These are phyloP conservation scores for Amphibolis antarctica DNA, from an alignment of 106 monocot genomes.

Conservation along the genomic window DNA sequence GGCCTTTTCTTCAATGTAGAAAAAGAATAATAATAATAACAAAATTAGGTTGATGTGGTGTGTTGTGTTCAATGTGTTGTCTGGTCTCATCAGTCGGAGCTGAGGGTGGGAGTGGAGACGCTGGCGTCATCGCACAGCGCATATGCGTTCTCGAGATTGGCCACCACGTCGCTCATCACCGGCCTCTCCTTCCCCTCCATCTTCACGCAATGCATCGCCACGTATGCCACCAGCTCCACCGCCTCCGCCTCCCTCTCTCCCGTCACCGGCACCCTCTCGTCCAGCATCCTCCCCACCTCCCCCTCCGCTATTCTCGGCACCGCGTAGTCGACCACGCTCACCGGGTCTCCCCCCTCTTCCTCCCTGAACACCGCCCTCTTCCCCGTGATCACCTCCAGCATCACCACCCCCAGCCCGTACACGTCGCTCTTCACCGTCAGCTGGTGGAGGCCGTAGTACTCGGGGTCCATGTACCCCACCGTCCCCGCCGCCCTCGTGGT, in stretches of 20 bases:
- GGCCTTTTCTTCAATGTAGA: no score
- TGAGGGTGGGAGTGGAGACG: conserved; percentile 32
- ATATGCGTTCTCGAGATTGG: conserved; percentile 62
- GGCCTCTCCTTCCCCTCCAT: conserved; percentile 71
- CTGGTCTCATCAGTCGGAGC: no score
- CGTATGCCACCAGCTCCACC: conserved; percentile 70
- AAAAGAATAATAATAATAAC: no score
- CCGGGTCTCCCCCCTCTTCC: conserved; percentile 27
- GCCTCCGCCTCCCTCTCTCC: conserved; percentile 46
- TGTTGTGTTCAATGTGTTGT: no score
- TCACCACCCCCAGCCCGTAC: conserved; percentile 76
- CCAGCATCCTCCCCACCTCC: conserved; percentile 41
- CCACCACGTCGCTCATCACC: conserved; percentile 47
- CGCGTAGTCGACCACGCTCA: conserved; percentile 64
- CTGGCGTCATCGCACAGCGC: conserved; percentile 54
- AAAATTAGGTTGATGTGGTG: no score
- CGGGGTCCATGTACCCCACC: conserved; percentile 91
- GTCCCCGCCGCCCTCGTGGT: conserved; percentile 51
- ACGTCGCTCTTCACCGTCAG: conserved; percentile 83
- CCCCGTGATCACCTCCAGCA: conserved; percentile 71
- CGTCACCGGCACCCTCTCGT: conserved; percentile 26
- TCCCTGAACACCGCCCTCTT: conserved; percentile 28
- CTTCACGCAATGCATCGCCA: conserved; percentile 58
- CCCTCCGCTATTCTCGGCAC: conserved; percentile 41
- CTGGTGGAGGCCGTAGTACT: conserved; percentile 77